These are phyloP conservation scores for Amniculicola lignicola DNA, from an alignment of 495 filamentous ascomycete genomes.

Conservation along the genomic window DNA sequence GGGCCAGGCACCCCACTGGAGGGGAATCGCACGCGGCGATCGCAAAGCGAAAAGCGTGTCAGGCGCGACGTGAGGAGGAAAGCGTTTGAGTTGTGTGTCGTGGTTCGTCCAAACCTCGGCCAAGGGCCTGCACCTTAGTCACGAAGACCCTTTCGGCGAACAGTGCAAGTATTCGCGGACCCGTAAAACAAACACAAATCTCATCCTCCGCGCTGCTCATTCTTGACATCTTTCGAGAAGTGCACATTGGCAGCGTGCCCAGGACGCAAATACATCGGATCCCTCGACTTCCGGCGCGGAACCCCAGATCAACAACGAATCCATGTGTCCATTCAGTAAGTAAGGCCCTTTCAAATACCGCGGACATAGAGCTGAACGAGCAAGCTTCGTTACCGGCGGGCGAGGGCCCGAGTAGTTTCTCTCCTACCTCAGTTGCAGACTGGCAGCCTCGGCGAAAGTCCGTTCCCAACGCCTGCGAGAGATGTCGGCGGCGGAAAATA, in stretches of 20 bases:
- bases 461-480: constrained; percentile 28
- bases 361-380: constrained; percentile 4
- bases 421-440: constrained; percentile 12
- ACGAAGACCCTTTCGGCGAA: background rate
- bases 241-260: constrained; percentile 7
- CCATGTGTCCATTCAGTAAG: constrained; percentile 30
- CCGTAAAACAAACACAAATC: constrained; percentile 28
- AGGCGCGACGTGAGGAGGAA: constrained; percentile 11
- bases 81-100: constrained; percentile 16
- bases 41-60: background rate
- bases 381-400: constrained; percentile 15
- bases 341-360: background rate
- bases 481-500: constrained; percentile 24
- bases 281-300: constrained; percentile 19
- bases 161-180: background rate
- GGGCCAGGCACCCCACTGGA: no score
- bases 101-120: background rate
- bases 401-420: constrained; percentile 19
- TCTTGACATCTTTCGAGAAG: background rate
- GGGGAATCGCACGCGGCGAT: no score
- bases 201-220: constrained; percentile 17
- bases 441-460: constrained; percentile 29
- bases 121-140: background rate
- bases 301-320: constrained; percentile 11
- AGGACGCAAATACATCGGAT: constrained; percentile 8